Base-by-base conservation (phyloP, 495 filamentous ascomycete genomes). In the Cudoniella acicularis region DNA sequence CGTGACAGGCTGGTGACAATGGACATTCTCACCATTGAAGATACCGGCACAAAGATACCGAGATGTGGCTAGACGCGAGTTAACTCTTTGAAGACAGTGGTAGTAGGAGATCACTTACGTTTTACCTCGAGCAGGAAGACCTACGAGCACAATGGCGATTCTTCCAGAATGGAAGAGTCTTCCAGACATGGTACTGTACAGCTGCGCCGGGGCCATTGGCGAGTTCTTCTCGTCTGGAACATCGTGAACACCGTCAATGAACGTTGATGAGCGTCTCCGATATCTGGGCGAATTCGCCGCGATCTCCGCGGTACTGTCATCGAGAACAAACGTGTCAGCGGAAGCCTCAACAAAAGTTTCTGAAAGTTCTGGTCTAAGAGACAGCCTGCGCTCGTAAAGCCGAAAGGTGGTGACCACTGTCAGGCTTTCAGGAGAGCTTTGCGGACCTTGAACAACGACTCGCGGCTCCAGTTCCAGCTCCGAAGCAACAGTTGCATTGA, bases 171-270 rank as follows among this genome's bases (percentile, higher is more conserved):
- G 95, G 69, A 98, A 99, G 22, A 99, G 84, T 20, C 93, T 83
- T 50, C 95, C 95, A 36, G 93, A 97, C 79, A 96, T 92, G 18
- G 95, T 99, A 70, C 91, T 96, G 72, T 99, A 99, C 22, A 99
- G 78, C 75, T 99, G 95, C 57, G 95, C 95, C 16, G 95, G 95
- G 2, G 95, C 95, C 75, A 95, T 83, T 56, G 91, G 87, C 22
- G 63, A 67, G 10, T 27, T 52, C 52, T 85, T 83, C 61, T 89
- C 91, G 64, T 89, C 84, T 1, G 89, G 84, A 54, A 96, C 79
- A 75, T 97, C 93, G 74, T 99, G 95, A 63, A 99, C 96, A 17
- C 90, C 94, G 83, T 99, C 95, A 67, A 96, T 87, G 72, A 95
- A 96, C 36, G 92, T 96, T 58, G 91, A 96, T 49, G 92, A 96